phyloP scores from a whole-genome alignment of 1,284 basidiomycete genomes.

The Boletus mariae region DNA sequence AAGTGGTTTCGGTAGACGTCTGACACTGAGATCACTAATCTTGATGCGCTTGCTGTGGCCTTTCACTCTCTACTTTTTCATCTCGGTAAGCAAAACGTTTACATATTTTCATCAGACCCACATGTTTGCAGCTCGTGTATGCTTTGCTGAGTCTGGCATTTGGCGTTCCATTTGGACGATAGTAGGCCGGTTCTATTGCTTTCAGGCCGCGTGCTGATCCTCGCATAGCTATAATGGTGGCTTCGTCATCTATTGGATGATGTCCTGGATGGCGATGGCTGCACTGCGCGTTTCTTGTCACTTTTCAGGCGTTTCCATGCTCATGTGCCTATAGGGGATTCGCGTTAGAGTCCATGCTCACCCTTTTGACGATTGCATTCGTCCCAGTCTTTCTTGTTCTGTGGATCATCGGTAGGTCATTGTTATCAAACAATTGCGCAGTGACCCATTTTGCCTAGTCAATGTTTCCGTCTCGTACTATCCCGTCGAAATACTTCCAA shows the following conservation, averaged over 20 bases:
- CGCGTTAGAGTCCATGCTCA: constrained; percentile 61
- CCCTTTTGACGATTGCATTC: constrained; percentile 49
- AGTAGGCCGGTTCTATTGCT: constrained; percentile 27
- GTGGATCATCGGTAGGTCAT: constrained; percentile 60
- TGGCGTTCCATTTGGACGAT: constrained; percentile 53
- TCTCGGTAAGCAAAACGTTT: constrained; percentile 46
- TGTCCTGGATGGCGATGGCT: constrained; percentile 62
- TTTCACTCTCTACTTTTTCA: constrained; percentile 52
- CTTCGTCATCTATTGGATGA: constrained; percentile 76
- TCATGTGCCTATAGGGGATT: constrained; percentile 42
- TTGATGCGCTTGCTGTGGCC: constrained; percentile 53
- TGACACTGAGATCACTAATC: constrained; percentile 55
- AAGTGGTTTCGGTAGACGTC: constrained; percentile 47
- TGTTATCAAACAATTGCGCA: background rate
- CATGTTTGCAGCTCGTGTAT: constrained; percentile 43
- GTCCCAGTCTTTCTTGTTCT: constrained; percentile 59
- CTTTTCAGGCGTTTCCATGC: background rate
- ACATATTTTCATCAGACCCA: background rate
- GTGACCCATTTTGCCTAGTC: constrained; percentile 30
- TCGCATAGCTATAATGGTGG: constrained; percentile 46
- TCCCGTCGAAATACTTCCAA: constrained; percentile 67
- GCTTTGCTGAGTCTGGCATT: constrained; percentile 66
- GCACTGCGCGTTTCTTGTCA: constrained; percentile 40
- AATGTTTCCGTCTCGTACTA: constrained; percentile 66
- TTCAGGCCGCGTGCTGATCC: constrained; percentile 2